Evolutionary conservation across 2,329 filamentous ascomycete species (phyloP).

Genomic region (Colletotrichum agaves): DNA sequence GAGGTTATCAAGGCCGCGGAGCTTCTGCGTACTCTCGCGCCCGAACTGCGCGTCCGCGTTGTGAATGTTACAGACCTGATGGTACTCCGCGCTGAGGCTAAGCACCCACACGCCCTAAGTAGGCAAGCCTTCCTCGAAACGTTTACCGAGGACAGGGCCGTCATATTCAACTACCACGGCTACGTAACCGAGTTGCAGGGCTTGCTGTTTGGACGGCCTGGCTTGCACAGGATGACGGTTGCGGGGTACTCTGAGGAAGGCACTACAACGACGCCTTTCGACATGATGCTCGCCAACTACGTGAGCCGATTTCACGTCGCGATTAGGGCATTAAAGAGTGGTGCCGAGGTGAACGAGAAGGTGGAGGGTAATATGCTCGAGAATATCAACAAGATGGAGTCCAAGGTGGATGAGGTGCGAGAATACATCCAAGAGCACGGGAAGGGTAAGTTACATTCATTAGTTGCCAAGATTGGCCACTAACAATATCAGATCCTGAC

Average conservation of each 20-base stretch:
- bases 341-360: constrained; percentile 57
- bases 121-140: constrained; percentile 62
- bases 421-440: constrained; percentile 64
- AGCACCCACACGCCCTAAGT: constrained; percentile 68
- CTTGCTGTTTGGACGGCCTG: constrained; percentile 67
- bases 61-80: constrained; percentile 75
- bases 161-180: constrained; percentile 76
- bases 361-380: constrained; percentile 57
- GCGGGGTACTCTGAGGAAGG: constrained; percentile 73
- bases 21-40: constrained; percentile 60
- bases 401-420: constrained; percentile 58
- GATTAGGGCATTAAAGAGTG: constrained; percentile 62
- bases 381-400: constrained; percentile 58
- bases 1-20: constrained; percentile 71
- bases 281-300: constrained; percentile 74
- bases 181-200: constrained; percentile 70
- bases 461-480: constrained; percentile 24
- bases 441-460: constrained; percentile 55
- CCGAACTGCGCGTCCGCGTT: constrained; percentile 67
- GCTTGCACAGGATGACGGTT: constrained; percentile 63
- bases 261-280: constrained; percentile 74
- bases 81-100: constrained; percentile 65
- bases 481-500: constrained; percentile 56
- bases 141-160: constrained; percentile 65
- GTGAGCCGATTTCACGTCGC: constrained; percentile 71